These are phyloP conservation scores for Picochlorum sp. DNA, from an alignment of 139 green algal species.

Conservation along the genomic window DNA sequence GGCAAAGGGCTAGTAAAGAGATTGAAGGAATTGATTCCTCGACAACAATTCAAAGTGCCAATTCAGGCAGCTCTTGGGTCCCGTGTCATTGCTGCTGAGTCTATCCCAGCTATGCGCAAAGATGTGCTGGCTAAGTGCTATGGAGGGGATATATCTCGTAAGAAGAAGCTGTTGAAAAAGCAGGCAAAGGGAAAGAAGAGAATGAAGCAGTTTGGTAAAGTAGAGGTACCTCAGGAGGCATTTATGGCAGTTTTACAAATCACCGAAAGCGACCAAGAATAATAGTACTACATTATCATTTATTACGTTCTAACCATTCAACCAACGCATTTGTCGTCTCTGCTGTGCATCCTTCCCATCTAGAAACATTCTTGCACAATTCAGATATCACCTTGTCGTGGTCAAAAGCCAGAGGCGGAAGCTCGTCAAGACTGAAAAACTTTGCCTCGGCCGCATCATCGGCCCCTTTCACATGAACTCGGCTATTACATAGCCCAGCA, in stretches of 20 bases:
- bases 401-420: slow-evolving; percentile 37
- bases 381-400: slow-evolving; percentile 32
- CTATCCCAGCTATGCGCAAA: slow-evolving; percentile 74
- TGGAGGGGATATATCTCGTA: slow-evolving; percentile 49
- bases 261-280: slow-evolving; percentile 4
- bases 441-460: slow-evolving; percentile 21
- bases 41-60: slow-evolving; percentile 80
- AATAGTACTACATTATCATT: neutral
- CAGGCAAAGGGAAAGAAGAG: slow-evolving; percentile 94
- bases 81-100: slow-evolving; percentile 66
- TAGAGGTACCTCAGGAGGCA: slow-evolving; percentile 87
- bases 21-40: slow-evolving; percentile 91
- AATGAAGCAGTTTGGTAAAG: slow-evolving; percentile 75
- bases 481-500: slow-evolving; percentile 52
- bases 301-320: too few relatives aligned
- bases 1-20: slow-evolving; percentile 61
- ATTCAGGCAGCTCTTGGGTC: slow-evolving; percentile 80
- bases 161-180: slow-evolving; percentile 94
- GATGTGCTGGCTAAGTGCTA: slow-evolving; percentile 97
- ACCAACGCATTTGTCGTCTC: too few relatives aligned
- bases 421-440: neutral
- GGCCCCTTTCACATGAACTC: slow-evolving; percentile 50
- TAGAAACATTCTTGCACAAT: too few relatives aligned
- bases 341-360: too few relatives aligned
- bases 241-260: slow-evolving; percentile 90